Conservation (phyloP, 2,329 filamentous ascomycete genomes). For the Fusarium sarcochroum region DNA sequence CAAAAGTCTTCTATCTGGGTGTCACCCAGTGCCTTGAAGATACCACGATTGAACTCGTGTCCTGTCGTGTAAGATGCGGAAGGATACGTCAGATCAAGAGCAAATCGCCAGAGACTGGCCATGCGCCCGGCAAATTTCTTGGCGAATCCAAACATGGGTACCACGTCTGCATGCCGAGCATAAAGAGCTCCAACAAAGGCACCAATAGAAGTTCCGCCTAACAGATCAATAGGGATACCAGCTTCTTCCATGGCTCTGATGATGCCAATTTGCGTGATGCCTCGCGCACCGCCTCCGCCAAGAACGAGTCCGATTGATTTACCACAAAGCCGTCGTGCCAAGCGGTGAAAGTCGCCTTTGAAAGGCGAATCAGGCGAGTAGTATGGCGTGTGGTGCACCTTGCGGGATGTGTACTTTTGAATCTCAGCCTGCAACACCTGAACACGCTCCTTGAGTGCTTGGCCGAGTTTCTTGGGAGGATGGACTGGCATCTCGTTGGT, state of each 20-base stretch:
- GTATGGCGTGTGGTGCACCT: slow-evolving; percentile 87
- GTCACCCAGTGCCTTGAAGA: slow-evolving; percentile 98
- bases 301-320: slow-evolving; percentile 96
- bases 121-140: slow-evolving; percentile 99
- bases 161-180: slow-evolving; percentile 94
- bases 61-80: slow-evolving; percentile 97
- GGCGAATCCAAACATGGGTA: slow-evolving; percentile 95
- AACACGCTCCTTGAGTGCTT: slow-evolving; percentile 90
- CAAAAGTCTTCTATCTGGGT: slow-evolving; percentile 99
- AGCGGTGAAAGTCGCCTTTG: slow-evolving; percentile 96
- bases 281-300: slow-evolving; percentile 91
- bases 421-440: slow-evolving; percentile 97
- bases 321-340: slow-evolving; percentile 90
- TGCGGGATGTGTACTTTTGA: slow-evolving; percentile 96
- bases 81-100: slow-evolving; percentile 94
- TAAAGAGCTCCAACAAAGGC: slow-evolving; percentile 96
- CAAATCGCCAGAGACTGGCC: slow-evolving; percentile 99
- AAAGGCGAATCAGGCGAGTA: slow-evolving; percentile 93
- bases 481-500: slow-evolving; percentile 82
- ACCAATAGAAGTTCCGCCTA: slow-evolving; percentile 96
- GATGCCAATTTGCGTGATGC: slow-evolving; percentile 92
- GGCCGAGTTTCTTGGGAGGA: slow-evolving; percentile 82
- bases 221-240: slow-evolving; percentile 93
- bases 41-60: slow-evolving; percentile 98
- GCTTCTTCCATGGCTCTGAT: slow-evolving; percentile 96